Evolutionary conservation across 1,284 basidiomycete genomes (phyloP).

Genomic region (Trichosporon asahii): DNA sequence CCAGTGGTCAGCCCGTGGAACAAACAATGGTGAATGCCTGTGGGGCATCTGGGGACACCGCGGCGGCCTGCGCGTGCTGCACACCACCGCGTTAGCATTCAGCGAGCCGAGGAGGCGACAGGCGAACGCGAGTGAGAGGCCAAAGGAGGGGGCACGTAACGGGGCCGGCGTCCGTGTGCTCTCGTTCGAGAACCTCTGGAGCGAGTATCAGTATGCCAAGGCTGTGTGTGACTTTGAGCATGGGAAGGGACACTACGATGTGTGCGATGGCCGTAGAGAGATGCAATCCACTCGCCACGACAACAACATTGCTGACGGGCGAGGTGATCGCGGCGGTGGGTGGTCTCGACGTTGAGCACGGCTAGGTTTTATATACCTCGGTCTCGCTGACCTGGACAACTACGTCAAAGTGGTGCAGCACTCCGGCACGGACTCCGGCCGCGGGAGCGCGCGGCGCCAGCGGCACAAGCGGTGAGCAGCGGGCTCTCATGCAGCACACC

Average conservation of each 20-base stretch:
- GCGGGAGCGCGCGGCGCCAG: too few species aligned
- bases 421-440: background rate
- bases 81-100: background rate
- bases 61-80: background rate
- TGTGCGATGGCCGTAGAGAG: background rate
- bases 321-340: background rate
- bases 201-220: background rate
- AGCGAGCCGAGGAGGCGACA: background rate
- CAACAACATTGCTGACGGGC: background rate
- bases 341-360: background rate
- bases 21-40: background rate
- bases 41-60: too few species aligned
- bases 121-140: background rate
- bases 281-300: background rate
- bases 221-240: background rate
- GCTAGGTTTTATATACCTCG: background rate
- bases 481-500: background rate
- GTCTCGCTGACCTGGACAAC: background rate
- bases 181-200: background rate
- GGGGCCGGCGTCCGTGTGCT: background rate
- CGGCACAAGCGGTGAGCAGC: background rate
- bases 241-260: background rate
- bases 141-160: background rate
- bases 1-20: background rate
- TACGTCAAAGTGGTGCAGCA: background rate